Base-by-base conservation (phyloP, 257 asterid genomes). In the Solanum etuberosum region DNA sequence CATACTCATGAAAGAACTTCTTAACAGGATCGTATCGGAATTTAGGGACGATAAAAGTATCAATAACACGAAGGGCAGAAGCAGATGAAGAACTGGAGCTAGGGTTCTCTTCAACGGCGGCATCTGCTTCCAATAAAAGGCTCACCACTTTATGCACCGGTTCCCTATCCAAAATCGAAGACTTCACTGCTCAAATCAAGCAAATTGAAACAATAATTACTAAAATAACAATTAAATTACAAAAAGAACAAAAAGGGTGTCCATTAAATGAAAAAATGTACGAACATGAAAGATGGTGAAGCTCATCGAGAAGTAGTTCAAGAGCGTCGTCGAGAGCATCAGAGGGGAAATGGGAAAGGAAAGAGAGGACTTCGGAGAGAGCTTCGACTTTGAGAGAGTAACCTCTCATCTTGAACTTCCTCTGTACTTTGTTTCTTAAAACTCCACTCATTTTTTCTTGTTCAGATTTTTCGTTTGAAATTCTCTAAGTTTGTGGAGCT, bases 381-480 rank as follows among this genome's bases (percentile, higher is more conserved):
- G 99, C 97, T 74, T 97, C 99, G 3, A 93, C 92, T 93, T 92
- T 94, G 51, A 97, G 93, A 7, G 97, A 92, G 90, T 95, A 97
- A 25, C 99, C 99, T 87, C 99, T 91, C 95, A 93, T 96, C 77
- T 92, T 96, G 97, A 96, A 96, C 85, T 92, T 96, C 90, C 94
- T 93, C 46, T 96, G 99, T 48, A 94, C 96, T 88, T 93, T 96
- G 76, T 94, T 96, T 54, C 98, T 91, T 89, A 93, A 86, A 70
- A 29, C 90, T 74, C 87, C 87, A 2, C 89, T 82, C 81, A 90
- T 93, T 94, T 94, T 83, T 90, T 2, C 16, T 97, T 63, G 81
- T 89, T 7, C 16, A 10, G 70, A 81, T 9, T 43, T 78, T 78
- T 0, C n/a, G 11, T 74, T 46, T 42, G 61, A 20, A 15, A 43